Base-by-base conservation (phyloP, 192 early-diverging fungal species). In the Coemansia sp. region DNA sequence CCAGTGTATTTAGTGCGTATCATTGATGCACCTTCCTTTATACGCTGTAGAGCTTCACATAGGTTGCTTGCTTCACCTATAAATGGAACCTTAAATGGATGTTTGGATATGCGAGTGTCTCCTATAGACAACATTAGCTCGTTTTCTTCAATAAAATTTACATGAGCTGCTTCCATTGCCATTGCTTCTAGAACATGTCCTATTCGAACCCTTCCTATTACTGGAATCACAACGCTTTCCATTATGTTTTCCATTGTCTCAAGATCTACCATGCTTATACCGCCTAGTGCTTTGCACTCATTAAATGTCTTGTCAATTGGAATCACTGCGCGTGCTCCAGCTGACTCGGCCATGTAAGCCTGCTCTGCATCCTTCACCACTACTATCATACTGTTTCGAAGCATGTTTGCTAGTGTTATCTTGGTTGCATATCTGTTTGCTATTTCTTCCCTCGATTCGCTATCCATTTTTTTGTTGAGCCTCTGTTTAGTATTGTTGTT, bases 141-240 rank as follows among this genome's bases (percentile, higher is more conserved):
- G 24, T 33, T 87, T 72, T 63, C 78, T 31, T 69, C 67, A 20
- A 70, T 59, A 17, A 50, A 4, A 27, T 55, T 27, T 9, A 66
- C 63, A 0, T 50, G 32, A 21, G 56, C n/a, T 5, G 27, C n/a
- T 22, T 73, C 67, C 58, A 73, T 61, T 4, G 53, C 30, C 22
- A 92, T 91, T n/a, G 96, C 96, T 78, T 98, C 96, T 63, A 96
- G 90, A 84, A 93, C 86, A 84, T 98, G 96, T 62, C 96, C 96
- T 59, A 96, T 92, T 59, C 95, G 89, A 76, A 95, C 93, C 75
- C 93, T 94, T 65, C 93, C 93, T 90, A 98, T 95, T 57, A 98
- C 96, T 21, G 96, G 96, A 78, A 98, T 94, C 21, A 93, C 89
- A 57, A 97, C 94, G 30, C 92, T 89, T 33, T 74, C 88, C 71